Evolutionary conservation across 768 basidiomycete genomes (phyloP).

Genomic region (Termitomyces sp.): DNA sequence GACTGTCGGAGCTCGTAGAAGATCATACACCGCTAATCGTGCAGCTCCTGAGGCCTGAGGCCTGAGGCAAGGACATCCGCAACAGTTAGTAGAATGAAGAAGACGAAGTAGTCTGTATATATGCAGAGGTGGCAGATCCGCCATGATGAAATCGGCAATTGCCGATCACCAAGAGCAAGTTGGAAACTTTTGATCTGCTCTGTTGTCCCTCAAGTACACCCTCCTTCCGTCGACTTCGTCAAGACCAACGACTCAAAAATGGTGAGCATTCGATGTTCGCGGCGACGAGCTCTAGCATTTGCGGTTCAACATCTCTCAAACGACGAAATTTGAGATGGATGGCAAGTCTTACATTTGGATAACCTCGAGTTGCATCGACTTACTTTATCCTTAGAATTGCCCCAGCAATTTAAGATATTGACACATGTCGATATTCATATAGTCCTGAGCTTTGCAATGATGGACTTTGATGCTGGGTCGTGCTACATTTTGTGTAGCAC

Average conservation of each 20-base stretch:
- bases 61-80: too few species aligned
- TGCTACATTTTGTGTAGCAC: conserved; percentile 22
- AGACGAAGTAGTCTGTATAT: too few species aligned
- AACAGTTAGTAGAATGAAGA: too few species aligned
- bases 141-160: not conserved
- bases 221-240: conserved; percentile 26
- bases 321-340: conserved; percentile 41
- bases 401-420: conserved; percentile 16
- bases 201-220: not conserved
- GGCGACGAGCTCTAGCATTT: conserved; percentile 36
- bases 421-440: conserved; percentile 12
- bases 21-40: too few species aligned
- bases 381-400: conserved; percentile 18
- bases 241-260: conserved; percentile 41
- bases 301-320: conserved; percentile 31
- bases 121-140: too few species aligned
- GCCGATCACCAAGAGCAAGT: not conserved
- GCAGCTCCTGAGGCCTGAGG: too few species aligned
- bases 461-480: conserved; percentile 34
- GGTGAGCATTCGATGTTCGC: conserved; percentile 40
- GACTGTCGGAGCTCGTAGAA: too few species aligned
- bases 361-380: conserved; percentile 15
- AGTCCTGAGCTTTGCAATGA: conserved; percentile 43
- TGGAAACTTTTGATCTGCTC: not conserved
- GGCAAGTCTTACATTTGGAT: conserved; percentile 43